These are phyloP conservation scores for Primulina huaijiensis DNA, from an alignment of 257 asterid genomes.

Conservation along the genomic window DNA sequence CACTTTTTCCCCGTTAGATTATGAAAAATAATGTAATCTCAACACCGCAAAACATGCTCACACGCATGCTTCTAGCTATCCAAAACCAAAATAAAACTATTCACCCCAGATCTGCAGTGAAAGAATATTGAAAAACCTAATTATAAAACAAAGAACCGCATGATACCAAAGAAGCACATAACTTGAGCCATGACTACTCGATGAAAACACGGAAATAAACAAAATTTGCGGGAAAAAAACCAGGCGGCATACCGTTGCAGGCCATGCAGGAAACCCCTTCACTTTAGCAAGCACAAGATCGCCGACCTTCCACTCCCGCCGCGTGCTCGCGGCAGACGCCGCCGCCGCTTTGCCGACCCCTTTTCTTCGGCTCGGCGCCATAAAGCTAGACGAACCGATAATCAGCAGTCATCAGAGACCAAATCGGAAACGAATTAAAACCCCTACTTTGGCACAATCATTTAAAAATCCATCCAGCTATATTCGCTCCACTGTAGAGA, in stretches of 20 bases:
- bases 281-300: constrained; percentile 97
- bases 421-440: constrained; percentile 21
- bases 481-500: constrained; percentile 6
- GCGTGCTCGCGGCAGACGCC: constrained; percentile 57
- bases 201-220: background rate
- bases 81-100: background rate
- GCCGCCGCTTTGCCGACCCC: constrained; percentile 65
- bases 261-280: constrained; percentile 95
- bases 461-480: constrained; percentile 21
- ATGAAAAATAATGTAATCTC: background rate
- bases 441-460: constrained; percentile 27
- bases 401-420: constrained; percentile 51
- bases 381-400: constrained; percentile 30
- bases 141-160: constrained; percentile 9
- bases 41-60: background rate
- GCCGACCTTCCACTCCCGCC: constrained; percentile 76
- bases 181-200: constrained; percentile 3
- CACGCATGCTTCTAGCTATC: background rate
- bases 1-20: background rate
- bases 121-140: constrained; percentile 1
- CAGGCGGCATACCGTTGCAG: constrained; percentile 59
- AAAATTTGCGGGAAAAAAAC: background rate
- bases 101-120: background rate
- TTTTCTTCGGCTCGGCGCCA: constrained; percentile 82
- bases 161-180: constrained; percentile 2